These are phyloP conservation scores for Heterobasidion occidentale DNA, from an alignment of 1,284 basidiomycete species.

Conservation along the genomic window DNA sequence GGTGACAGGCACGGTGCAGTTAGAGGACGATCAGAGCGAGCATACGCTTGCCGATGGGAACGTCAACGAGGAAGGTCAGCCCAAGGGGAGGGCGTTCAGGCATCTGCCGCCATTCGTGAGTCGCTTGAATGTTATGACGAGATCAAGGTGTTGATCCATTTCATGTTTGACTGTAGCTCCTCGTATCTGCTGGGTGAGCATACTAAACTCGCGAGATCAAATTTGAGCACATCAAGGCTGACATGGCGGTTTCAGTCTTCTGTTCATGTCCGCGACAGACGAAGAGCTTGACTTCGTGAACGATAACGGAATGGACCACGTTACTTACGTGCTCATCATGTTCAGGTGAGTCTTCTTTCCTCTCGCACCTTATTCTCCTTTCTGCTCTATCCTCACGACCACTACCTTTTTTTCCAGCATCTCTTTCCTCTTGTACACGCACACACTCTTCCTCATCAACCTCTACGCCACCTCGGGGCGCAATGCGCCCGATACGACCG, in stretches of 20 bases:
- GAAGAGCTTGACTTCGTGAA: conserved; percentile 74
- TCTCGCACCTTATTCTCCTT: background rate
- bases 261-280: conserved; percentile 90
- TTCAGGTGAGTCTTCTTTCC: conserved; percentile 48
- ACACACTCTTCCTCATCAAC: conserved; percentile 52
- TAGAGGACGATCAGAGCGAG: conserved; percentile 51
- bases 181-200: conserved; percentile 52
- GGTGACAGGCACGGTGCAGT: conserved; percentile 6
- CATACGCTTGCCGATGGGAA: conserved; percentile 48
- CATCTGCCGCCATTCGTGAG: conserved; percentile 83
- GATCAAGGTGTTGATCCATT: background rate
- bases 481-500: conserved; percentile 31
- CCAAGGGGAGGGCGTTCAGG: conserved; percentile 60
- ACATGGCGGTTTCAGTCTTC: conserved; percentile 29
- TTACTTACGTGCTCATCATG: conserved; percentile 81
- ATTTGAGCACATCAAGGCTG: too few species aligned
- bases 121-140: conserved; percentile 12
- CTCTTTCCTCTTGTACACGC: conserved; percentile 48
- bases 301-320: conserved; percentile 75
- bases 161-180: conserved; percentile 35
- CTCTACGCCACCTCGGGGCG: conserved; percentile 54
- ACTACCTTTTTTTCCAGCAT: conserved; percentile 29
- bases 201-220: background rate
- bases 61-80: conserved; percentile 17
- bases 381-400: background rate